phyloP scores from a whole-genome alignment of 345 rosid species.

The Euphorbia peplus region DNA sequence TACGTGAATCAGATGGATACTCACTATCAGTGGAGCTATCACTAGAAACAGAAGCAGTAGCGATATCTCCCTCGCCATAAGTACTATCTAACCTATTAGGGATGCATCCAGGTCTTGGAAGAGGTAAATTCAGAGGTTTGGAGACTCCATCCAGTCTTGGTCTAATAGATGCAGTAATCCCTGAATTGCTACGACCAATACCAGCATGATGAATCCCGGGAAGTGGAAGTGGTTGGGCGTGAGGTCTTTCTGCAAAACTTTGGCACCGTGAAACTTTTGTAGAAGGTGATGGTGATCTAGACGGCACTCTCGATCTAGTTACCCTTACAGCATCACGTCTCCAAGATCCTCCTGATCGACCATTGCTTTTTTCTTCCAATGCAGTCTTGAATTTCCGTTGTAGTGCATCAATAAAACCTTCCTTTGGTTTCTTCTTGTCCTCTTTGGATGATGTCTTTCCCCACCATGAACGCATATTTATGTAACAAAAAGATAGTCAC shows the following conservation, averaged over 20 bases:
- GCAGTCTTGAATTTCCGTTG: slow-evolving; percentile 24
- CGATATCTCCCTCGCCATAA: slow-evolving; percentile 25
- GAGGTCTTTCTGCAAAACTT: slow-evolving; percentile 32
- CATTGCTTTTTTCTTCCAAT: slow-evolving; percentile 17
- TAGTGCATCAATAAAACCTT: slow-evolving; percentile 29
- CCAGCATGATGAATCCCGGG: slow-evolving; percentile 15
- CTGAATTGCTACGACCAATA: slow-evolving; percentile 22
- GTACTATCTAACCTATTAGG: slow-evolving; percentile 16
- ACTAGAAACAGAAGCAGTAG: slow-evolving; percentile 26
- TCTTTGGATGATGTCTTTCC: slow-evolving; percentile 25
- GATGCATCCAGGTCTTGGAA: slow-evolving; percentile 23
- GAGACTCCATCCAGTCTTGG: slow-evolving; percentile 10
- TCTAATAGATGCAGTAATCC: slow-evolving; percentile 15
- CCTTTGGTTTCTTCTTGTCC: slow-evolving; percentile 28
- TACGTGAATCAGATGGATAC: slow-evolving; percentile 20
- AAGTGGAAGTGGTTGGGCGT: slow-evolving; percentile 33
- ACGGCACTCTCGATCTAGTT: slow-evolving; percentile 23
- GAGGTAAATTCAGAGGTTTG: slow-evolving; percentile 22
- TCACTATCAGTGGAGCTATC: slow-evolving; percentile 27
- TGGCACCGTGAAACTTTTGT: slow-evolving; percentile 28
- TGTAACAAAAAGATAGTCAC: background rate
- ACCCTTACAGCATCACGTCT: slow-evolving; percentile 17
- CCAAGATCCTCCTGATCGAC: slow-evolving; percentile 19
- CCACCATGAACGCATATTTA: slow-evolving; percentile 41
- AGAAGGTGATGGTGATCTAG: slow-evolving; percentile 29